These are phyloP conservation scores for Yamadazyma siamensis DNA, from an alignment of 1,139 yeast species.

Conservation along the genomic window DNA sequence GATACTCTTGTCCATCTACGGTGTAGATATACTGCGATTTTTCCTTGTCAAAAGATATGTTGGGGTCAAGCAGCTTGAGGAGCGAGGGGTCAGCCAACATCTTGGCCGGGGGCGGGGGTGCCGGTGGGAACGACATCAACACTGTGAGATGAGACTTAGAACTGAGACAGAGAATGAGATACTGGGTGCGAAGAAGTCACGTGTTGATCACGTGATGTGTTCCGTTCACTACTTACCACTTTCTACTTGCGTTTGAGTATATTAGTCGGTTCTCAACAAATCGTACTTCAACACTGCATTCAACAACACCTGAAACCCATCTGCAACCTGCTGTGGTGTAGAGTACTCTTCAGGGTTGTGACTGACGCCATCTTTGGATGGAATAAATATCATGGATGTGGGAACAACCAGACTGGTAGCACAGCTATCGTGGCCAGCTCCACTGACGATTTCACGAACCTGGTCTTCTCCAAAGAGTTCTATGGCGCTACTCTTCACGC, in stretches of 20 bases:
- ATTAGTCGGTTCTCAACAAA: slow-evolving; percentile 5
- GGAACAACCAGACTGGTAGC: slow-evolving; percentile 55
- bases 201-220: no score
- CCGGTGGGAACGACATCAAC: slow-evolving; percentile 16
- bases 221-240: no score
- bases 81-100: slow-evolving; percentile 15
- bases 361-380: slow-evolving; percentile 66
- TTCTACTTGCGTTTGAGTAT: background rate
- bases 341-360: slow-evolving; percentile 69
- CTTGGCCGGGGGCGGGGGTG: slow-evolving; percentile 20
- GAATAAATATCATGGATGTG: slow-evolving; percentile 73
- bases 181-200: no score
- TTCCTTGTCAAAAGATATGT: slow-evolving; percentile 26
- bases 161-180: background rate
- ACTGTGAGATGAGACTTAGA: background rate
- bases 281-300: slow-evolving; percentile 61
- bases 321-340: slow-evolving; percentile 57
- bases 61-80: slow-evolving; percentile 20
- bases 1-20: slow-evolving; percentile 16
- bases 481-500: slow-evolving; percentile 50
- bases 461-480: slow-evolving; percentile 45
- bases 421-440: slow-evolving; percentile 76
- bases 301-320: slow-evolving; percentile 57
- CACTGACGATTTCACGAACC: slow-evolving; percentile 51
- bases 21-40: slow-evolving; percentile 23